Evolutionary conservation across 2,329 filamentous ascomycete genomes (phyloP), one percentile per base, ranked within the genome.

Genomic region (Thyridium curvatum): DNA sequence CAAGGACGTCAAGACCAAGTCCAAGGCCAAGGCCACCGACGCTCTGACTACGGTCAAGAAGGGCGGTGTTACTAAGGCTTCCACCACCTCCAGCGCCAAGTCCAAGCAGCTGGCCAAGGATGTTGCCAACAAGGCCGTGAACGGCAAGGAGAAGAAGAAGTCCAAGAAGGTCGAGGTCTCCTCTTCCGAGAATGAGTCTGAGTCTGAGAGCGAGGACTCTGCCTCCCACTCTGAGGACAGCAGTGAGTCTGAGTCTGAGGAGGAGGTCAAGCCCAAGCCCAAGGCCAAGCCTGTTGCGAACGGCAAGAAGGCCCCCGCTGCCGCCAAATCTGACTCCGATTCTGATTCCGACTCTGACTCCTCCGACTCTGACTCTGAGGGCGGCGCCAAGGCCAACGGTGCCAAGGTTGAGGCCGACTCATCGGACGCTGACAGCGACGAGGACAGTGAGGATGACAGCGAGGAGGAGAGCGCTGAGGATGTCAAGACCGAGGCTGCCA

Each of bases 41-140:
- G 58, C 66, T 45, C 56, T 70, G 51, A 62, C 66, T 53, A 57
- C 65, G 51, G 78, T 81, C 63, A 86, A 86, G 71, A 72, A 72
- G 52, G 79, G 71, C 50, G 75, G 76, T 48, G 71, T 86, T 53
- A 76, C 74, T 66, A 89, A 88, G 72, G 59, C 79, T 38, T 69
- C 76, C 45, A 72, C 83, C 60, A 74, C 73, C 48, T 64, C 79
- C 56, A 82, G 79, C 65, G 65, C 71, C 44, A 84, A 84, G 69
- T 73, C 77, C 52, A 84, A 84, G 72, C 71, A 79, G 47, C 58
- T 77, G 41, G 79, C 79, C 52, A 84, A 85, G 72, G 67, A 71
- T 43, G 56, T 65, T 34, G 66, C 73, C 42, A 59, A 67, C 50
- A 77, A 77, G 62, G 67, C 68, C 48, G 52, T 66, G 46, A 62